Conservation (phyloP, 352 stramenopile species). For the Albugo candida region DNA sequence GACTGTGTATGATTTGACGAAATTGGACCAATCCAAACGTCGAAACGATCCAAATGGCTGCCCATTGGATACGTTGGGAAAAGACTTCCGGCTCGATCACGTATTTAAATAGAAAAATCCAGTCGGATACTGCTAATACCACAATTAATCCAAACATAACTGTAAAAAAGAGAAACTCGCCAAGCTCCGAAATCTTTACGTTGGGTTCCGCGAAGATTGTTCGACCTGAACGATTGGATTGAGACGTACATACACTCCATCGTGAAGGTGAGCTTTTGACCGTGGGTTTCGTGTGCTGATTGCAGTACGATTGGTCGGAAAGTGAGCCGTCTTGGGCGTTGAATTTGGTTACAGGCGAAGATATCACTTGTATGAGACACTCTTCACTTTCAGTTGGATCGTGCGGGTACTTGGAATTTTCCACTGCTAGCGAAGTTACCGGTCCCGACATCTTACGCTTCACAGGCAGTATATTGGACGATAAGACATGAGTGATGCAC, state of each 20-base stretch:
- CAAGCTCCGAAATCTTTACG: too few species aligned
- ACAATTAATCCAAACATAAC: constrained; percentile 21
- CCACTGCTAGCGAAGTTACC: constrained; percentile 1
- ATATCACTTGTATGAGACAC: too few species aligned
- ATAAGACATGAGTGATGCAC: too few species aligned
- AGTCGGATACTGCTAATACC: constrained; percentile 23
- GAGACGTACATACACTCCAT: too few species aligned
- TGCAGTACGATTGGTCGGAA: too few species aligned
- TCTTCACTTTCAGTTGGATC: background rate
- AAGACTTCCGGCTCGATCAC: constrained; percentile 26
- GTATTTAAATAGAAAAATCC: constrained; percentile 50
- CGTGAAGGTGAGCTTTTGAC: too few species aligned
- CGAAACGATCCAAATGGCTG: constrained; percentile 31
- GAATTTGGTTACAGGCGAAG: too few species aligned
- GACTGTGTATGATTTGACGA: constrained; percentile 20
- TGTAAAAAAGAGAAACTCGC: constrained; percentile 21
- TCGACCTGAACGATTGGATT: too few species aligned
- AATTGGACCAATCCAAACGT: constrained; percentile 24
- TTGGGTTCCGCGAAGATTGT: too few species aligned
- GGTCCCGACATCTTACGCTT: constrained; percentile 7
- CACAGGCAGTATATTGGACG: background rate
- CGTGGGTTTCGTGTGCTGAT: too few species aligned
- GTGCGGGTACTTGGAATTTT: constrained; percentile 1
- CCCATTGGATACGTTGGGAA: constrained; percentile 5
- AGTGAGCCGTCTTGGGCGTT: too few species aligned